A percentile compares a stretch with the other conserved stretches of the same genome.
phyloP scores from a whole-genome alignment of 2,329 filamentous ascomycete species.

The Sporothrix pseudoabietina region DNA sequence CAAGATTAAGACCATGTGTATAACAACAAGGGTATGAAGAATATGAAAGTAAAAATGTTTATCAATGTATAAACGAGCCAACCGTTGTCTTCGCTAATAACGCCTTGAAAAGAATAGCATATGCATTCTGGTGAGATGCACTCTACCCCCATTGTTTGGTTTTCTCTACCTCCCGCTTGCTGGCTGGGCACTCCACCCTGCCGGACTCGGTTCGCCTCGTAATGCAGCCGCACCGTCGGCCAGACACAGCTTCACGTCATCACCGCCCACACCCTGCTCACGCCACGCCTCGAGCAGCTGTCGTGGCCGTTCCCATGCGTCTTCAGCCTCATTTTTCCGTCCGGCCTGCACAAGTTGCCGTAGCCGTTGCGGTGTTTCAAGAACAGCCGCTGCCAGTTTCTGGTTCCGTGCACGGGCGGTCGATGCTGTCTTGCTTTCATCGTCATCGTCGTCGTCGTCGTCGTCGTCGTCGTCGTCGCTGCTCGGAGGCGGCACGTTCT shows the following conservation, averaged over 20 bases:
- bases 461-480: conserved; percentile 45
- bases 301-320: conserved; percentile 58
- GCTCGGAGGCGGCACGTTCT: conserved; percentile 50
- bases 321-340: conserved; percentile 60
- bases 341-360: conserved; percentile 61
- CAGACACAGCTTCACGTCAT: conserved; percentile 56
- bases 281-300: conserved; percentile 57
- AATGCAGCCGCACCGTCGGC: conserved; percentile 58
- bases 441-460: conserved; percentile 43
- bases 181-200: background rate
- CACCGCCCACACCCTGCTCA: conserved; percentile 56
- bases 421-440: conserved; percentile 41
- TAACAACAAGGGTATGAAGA: background rate
- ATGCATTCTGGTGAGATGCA: background rate
- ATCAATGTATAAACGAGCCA: background rate
- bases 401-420: conserved; percentile 47
- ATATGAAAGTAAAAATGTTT: background rate
- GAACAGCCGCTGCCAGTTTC: conserved; percentile 63
- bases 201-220: conserved; percentile 33
- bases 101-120: background rate
- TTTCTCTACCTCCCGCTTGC: background rate
- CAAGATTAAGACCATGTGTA: no score
- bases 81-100: background rate
- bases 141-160: no score
- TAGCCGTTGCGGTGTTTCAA: conserved; percentile 63